Base-by-base conservation (phyloP, 345 rosid genomes). In the Moricandia moricandioides region DNA sequence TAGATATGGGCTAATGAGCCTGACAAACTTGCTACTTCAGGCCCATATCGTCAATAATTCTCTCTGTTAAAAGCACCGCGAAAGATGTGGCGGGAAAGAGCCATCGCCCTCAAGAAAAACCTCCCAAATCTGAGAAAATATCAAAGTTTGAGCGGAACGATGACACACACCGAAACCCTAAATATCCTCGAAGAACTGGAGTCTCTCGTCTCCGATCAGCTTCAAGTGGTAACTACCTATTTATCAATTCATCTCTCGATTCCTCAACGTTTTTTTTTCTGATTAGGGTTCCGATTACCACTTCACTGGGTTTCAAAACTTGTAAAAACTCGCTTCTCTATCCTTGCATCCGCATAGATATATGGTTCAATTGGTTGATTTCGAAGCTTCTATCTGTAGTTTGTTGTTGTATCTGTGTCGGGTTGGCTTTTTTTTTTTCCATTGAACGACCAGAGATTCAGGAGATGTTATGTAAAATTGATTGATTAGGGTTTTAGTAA, bases 181-280 rank as follows among this genome's bases (percentile, higher is more conserved):
- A 87, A 83, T 51, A 65, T 91, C 18, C 82, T 86, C 63, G 87
- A 85, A 18, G 91, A 94, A 81, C 82, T 91, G 76, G 81, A 88
- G 57, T 78, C 89, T 69, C 87, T 90, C 51, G 92, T 94, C 60
- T 87, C 90, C 57, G 97, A 89, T 84, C 84, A 87, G 51, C 85
- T 87, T 51, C 91, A 88, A 94, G 93, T 87, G 86, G 96, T 90
- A 85, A 76, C 43, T 11, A 1, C 9, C 43, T 37, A 34, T 67
- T 51, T 47, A n/a, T 66, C 31, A 13, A 5, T 73, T 30, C 26
- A 33, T 39, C 0, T 52, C 21, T 55, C 40, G 34, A 33, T 31
- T 68, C 49, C 31, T 37, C 11, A 30, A n/a, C n/a, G n/a, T n/a
- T n/a, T n/a, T 11, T 0, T 16, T 71, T 18, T 60, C 45, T 60